A percentile compares a stretch with the other conserved stretches of the same genome.
Conservation (phyloP, 495 filamentous ascomycete genomes). For the Pyrenula aspistea region DNA sequence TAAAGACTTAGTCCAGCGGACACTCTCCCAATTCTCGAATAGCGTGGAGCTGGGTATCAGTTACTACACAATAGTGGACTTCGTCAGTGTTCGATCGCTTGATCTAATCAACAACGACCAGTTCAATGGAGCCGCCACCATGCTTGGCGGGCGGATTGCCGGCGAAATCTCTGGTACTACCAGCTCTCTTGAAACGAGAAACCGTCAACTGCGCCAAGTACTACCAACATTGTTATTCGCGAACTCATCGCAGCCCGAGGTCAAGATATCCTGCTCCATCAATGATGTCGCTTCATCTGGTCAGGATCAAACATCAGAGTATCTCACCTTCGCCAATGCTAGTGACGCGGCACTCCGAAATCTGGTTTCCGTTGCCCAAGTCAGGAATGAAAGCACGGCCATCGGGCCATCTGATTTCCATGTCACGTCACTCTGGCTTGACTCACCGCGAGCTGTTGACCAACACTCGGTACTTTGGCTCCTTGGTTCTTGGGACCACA, state of each 20-base stretch:
- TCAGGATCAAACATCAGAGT: neutral
- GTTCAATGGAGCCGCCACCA: neutral
- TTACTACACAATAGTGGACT: neutral
- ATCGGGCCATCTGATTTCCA: neutral
- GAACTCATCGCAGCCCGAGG: neutral
- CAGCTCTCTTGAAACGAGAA: too few relatives aligned
- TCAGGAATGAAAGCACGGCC: neutral
- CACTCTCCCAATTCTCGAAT: neutral
- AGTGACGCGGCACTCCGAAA: neutral
- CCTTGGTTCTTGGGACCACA: too few relatives aligned
- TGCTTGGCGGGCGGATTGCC: neutral
- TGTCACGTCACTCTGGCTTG: neutral
- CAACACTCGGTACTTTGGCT: neutral
- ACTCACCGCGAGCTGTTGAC: neutral
- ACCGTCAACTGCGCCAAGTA: neutral
- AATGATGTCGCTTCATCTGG: neutral
- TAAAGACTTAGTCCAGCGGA: neutral
- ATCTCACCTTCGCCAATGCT: neutral
- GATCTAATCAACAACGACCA: too few relatives aligned
- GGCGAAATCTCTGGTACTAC: too few relatives aligned
- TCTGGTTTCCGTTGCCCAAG: neutral
- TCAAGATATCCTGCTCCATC: neutral
- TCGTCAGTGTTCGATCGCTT: neutral
- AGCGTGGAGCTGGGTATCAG: too few relatives aligned
- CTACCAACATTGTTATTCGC: neutral